Conservation (phyloP, 257 asterid species). For the Solanum virginianum region DNA sequence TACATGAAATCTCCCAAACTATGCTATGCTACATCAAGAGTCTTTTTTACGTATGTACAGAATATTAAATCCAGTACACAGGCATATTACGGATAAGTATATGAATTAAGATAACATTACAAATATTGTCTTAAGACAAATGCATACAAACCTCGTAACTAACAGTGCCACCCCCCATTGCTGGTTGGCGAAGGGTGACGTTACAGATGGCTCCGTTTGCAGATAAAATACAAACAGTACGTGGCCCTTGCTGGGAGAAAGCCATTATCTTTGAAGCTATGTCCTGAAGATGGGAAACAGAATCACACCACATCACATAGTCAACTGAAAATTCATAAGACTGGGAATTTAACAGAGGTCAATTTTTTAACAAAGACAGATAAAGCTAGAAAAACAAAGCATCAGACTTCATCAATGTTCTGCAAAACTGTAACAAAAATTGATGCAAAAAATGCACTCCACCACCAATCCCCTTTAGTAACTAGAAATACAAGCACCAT, state of each 20-base stretch:
- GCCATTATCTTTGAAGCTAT: constrained; percentile 70
- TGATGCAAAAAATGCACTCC: background rate
- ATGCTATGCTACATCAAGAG: background rate
- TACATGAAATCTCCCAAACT: background rate
- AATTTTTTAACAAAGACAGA: background rate
- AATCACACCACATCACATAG: background rate
- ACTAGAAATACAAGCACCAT: background rate
- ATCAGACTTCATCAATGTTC: background rate
- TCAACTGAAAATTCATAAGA: background rate
- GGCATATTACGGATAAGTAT: background rate
- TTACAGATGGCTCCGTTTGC: constrained; percentile 86
- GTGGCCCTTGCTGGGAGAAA: constrained; percentile 92
- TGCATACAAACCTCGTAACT: constrained; percentile 59
- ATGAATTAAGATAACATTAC: background rate
- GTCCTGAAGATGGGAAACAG: constrained; percentile 36
- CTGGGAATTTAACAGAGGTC: background rate
- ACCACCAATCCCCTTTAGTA: background rate
- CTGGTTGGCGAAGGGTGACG: constrained; percentile 80
- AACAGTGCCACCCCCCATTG: constrained; percentile 71
- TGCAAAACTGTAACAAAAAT: background rate
- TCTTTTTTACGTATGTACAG: background rate
- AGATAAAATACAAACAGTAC: constrained; percentile 80
- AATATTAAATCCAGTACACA: background rate
- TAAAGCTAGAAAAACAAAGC: background rate
- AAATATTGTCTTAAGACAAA: background rate